Percentiles rank a stretch among this genome's conserved stretches.
Conservation (phyloP, 2,329 filamentous ascomycete species). For the Colletotrichum chlorophyti region DNA sequence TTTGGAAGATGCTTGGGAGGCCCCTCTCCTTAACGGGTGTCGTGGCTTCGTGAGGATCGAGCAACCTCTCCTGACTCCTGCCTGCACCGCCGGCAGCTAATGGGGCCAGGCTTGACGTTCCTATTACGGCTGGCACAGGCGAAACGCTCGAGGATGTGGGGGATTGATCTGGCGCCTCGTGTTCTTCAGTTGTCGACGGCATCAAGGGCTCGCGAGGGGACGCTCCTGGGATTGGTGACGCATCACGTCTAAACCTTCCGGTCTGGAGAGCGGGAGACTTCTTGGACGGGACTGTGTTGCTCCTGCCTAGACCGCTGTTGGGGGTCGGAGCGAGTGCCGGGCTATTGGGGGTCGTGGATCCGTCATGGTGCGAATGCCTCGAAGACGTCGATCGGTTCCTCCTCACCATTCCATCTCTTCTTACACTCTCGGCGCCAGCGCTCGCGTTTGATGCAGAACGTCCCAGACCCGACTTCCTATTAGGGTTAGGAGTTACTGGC, state of each 20-base stretch:
- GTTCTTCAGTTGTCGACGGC: slow-evolving; percentile 23
- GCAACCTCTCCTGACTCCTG: slow-evolving; percentile 56
- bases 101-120: slow-evolving; percentile 35
- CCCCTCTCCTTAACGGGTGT: slow-evolving; percentile 72
- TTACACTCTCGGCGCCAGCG: slow-evolving; percentile 84
- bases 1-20: slow-evolving; percentile 73
- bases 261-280: slow-evolving; percentile 77
- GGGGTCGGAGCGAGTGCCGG: slow-evolving; percentile 62
- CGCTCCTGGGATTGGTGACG: slow-evolving; percentile 37
- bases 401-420: slow-evolving; percentile 79
- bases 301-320: slow-evolving; percentile 64
- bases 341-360: slow-evolving; percentile 72
- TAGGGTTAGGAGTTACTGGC: slow-evolving; percentile 56
- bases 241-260: slow-evolving; percentile 61
- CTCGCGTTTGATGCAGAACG: slow-evolving; percentile 89
- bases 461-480: slow-evolving; percentile 64
- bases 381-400: slow-evolving; percentile 94
- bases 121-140: slow-evolving; percentile 34
- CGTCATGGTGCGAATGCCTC: slow-evolving; percentile 80
- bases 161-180: slow-evolving; percentile 18
- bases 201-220: slow-evolving; percentile 46
- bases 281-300: slow-evolving; percentile 94
- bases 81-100: slow-evolving; percentile 41
- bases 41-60: slow-evolving; percentile 50
- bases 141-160: slow-evolving; percentile 34